Conservation (phyloP, 129 eudicot species). For the sunflower (Helianthus annuus) region HanXRQr2.0-SUNRISE NC_035435.2:155408560-155409059, state of each 20-base stretch:
- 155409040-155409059: slow-evolving; percentile 48
- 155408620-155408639: neutral
- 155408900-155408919: neutral
- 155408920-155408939: neutral
- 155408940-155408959: neutral
- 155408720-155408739: neutral
- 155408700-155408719: slow-evolving; percentile 58
- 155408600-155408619: neutral
- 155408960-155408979: slow-evolving; percentile 51
- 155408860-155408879: slow-evolving; percentile 39
- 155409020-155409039: slow-evolving; percentile 49
- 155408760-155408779: neutral
- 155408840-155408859: slow-evolving; percentile 60
- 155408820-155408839: slow-evolving; percentile 91
- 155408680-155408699: slow-evolving; percentile 60
- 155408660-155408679: slow-evolving; percentile 61
- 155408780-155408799: too few relatives aligned
- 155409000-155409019: slow-evolving; percentile 44
- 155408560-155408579: slow-evolving; percentile 65
- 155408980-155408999: slow-evolving; percentile 69
- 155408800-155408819: slow-evolving; percentile 60
- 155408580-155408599: slow-evolving; percentile 69
- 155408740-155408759: neutral
- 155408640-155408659: slow-evolving; percentile 48
- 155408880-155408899: slow-evolving; percentile 39